Evolutionary conservation across 2,329 filamentous ascomycete species (phyloP).

Genomic region (Hirsutella thompsonii): DNA sequence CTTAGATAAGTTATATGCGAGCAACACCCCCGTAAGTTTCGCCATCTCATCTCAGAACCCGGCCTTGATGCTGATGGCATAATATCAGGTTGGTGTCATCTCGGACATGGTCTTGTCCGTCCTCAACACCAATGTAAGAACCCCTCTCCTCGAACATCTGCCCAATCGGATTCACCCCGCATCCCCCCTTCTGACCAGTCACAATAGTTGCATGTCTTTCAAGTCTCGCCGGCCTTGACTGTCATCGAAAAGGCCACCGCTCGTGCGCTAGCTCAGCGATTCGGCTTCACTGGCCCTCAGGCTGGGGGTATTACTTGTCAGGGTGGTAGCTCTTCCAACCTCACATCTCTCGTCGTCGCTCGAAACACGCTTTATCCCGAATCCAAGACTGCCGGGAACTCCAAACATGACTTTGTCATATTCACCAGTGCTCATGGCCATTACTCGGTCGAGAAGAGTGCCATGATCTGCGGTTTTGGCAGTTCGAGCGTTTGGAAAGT

Average conservation of each 20-base stretch:
- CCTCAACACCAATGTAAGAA: constrained; percentile 73
- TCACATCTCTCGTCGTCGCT: constrained; percentile 74
- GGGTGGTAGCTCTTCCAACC: constrained; percentile 75
- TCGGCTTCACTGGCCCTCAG: constrained; percentile 61
- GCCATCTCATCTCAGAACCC: background rate
- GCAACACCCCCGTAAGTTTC: constrained; percentile 60
- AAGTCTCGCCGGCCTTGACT: constrained; percentile 80
- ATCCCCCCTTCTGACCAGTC: background rate
- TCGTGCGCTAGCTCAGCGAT: constrained; percentile 57
- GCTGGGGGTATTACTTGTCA: constrained; percentile 66
- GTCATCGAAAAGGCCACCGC: constrained; percentile 79
- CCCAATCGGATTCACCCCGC: background rate
- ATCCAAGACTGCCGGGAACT: constrained; percentile 63
- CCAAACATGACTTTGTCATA: constrained; percentile 53
- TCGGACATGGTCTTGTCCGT: constrained; percentile 75
- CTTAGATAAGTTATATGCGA: constrained; percentile 88
- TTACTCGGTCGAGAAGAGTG: constrained; percentile 90
- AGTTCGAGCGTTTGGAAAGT: constrained; percentile 60
- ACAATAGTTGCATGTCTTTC: constrained; percentile 68
- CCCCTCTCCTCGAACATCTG: background rate
- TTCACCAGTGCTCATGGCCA: constrained; percentile 88
- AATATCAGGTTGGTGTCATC: constrained; percentile 58
- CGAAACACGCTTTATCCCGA: constrained; percentile 74
- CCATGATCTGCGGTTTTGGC: constrained; percentile 80
- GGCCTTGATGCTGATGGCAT: constrained; percentile 2